Conservation (phyloP, 495 filamentous ascomycete genomes). For the Glarea lozoyensis region DNA sequence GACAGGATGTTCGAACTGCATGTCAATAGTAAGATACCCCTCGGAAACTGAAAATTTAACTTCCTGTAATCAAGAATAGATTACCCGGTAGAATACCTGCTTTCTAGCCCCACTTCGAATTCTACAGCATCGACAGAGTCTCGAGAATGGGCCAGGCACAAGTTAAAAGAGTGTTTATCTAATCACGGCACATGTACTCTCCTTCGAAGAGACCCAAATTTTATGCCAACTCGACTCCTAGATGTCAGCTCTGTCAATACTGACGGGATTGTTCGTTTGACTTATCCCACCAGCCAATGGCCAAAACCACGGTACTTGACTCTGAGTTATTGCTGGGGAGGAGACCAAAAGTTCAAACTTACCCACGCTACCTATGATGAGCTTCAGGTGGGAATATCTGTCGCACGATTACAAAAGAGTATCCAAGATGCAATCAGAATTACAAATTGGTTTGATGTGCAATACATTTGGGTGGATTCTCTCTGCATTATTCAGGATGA, state of each 20-base stretch:
- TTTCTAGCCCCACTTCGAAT: not conserved
- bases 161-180: not conserved
- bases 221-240: not conserved
- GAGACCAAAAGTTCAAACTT: not conserved
- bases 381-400: not conserved
- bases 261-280: not conserved
- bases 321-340: conserved; percentile 6
- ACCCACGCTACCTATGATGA: not conserved
- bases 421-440: conserved; percentile 1
- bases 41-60: not conserved
- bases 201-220: not conserved
- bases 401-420: not conserved
- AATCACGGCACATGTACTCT: not conserved
- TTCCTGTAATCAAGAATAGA: not conserved
- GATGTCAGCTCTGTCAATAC: not conserved
- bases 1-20: not conserved
- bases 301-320: too few species aligned
- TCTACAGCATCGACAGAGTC: not conserved
- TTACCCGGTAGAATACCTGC: not conserved
- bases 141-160: not conserved
- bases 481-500: conserved; percentile 3
- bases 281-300: too few species aligned
- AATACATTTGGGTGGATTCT: conserved; percentile 4
- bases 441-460: not conserved
- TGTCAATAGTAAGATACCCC: not conserved